Base-by-base conservation (phyloP, 208 protist genomes). In the Trypanosoma avium region DNA sequence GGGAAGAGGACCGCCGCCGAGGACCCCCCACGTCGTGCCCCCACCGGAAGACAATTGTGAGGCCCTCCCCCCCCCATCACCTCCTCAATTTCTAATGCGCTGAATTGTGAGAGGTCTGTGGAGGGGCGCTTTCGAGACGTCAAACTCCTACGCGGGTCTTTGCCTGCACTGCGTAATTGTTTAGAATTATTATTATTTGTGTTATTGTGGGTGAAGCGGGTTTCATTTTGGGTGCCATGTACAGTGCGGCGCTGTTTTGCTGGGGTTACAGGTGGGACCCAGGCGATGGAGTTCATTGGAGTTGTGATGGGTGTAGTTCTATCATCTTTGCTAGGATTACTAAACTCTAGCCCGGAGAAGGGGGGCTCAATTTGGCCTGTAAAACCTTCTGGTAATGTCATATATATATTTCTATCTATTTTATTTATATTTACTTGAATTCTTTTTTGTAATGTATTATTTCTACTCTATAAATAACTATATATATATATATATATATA, bases 81-180 rank as follows among this genome's bases (percentile, higher is more conserved):
- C 22, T 88, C 79, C 33, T 89, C 82, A 7, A 93, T 69, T 58
- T 88, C 79, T 12, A 93, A 57, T 22, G 81, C 87, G 26, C 76
- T 86, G 67, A 93, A 81, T 63, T 89, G 81, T 40, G 84, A 88
- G 8, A 86, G 61, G 32, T 83, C 81, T 2, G 79, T 77, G 0
- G 73, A 66, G 7, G 81, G 82, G 6, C 86, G 77, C 70, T 90
- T 93, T 42, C 86, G 73, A 22, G 66, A 76, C 21, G 49, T 47
- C 10, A 62, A 36, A 66, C 75, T 75, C n/a, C 52, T 68, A 61
- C 77, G 74, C 5, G 45, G 35, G 27, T 77, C 76, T 50, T 81
- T 85, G 21, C 49, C 32, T 43, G 32, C 61, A 27, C 52, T 54
- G 19, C 47, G n/a, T n/a, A n/a, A n/a, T n/a, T n/a, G n/a, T n/a